Conservation (phyloP, 352 stramenopile species). For the Pythium plurisporium region DNA sequence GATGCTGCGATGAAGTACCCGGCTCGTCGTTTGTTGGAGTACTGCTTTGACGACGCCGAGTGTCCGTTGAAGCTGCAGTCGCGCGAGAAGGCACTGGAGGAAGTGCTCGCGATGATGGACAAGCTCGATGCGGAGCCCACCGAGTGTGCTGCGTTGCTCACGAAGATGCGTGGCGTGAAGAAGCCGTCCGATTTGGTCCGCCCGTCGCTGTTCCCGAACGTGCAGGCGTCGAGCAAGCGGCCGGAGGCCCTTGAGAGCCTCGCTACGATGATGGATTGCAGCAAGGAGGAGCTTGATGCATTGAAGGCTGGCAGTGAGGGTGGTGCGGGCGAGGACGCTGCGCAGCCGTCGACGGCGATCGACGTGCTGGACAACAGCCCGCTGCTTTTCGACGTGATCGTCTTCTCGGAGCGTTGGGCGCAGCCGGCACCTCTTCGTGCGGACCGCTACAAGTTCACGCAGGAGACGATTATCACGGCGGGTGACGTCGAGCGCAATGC, state of each 20-base stretch:
- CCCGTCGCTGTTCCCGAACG: not conserved
- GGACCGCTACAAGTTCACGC: slow-evolving; percentile 4
- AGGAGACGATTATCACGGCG: too few relatives aligned
- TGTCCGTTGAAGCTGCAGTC: slow-evolving; percentile 14
- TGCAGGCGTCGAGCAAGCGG: not conserved
- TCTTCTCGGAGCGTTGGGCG: slow-evolving; percentile 20
- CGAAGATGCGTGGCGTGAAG: not conserved
- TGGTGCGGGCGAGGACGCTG: not conserved
- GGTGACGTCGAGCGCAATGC: too few relatives aligned
- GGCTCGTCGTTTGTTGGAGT: slow-evolving; percentile 12
- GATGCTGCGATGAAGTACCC: slow-evolving; percentile 11
- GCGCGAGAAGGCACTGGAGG: slow-evolving; percentile 11
- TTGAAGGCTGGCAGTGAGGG: not conserved
- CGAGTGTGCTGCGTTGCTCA: slow-evolving; percentile 9
- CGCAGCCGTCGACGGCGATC: not conserved
- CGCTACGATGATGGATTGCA: not conserved
- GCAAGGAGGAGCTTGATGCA: not conserved
- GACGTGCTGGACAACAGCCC: not conserved
- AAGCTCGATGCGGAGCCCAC: slow-evolving; percentile 12
- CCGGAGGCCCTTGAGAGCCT: not conserved
- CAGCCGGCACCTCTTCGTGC: slow-evolving; percentile 2
- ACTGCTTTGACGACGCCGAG: slow-evolving; percentile 10
- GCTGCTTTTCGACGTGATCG: slow-evolving; percentile 16
- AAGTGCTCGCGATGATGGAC: slow-evolving; percentile 7
- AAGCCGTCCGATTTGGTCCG: slow-evolving; percentile 1